Percentiles rank a stretch among this genome's conserved stretches.
These are phyloP conservation scores for Cordyceps javanica DNA, from an alignment of 2,329 filamentous ascomycete species.

Conservation along the genomic window DNA sequence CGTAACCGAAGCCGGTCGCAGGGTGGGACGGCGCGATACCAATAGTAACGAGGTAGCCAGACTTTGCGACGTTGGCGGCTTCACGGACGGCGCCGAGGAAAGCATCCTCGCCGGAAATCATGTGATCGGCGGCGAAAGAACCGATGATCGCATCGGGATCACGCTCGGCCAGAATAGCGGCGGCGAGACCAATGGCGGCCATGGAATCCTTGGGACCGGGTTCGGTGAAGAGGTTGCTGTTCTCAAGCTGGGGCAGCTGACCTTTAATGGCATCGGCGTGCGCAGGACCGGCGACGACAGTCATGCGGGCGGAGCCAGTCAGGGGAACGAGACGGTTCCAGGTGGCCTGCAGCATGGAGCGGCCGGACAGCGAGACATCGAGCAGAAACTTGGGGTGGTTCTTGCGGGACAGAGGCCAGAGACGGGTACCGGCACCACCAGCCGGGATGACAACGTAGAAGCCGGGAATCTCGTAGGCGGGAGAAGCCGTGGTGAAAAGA, in stretches of 20 bases:
- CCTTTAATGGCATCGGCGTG: slow-evolving; percentile 21
- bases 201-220: slow-evolving; percentile 23
- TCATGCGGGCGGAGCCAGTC: slow-evolving; percentile 21
- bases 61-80: slow-evolving; percentile 22
- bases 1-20: slow-evolving; percentile 23
- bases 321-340: slow-evolving; percentile 22
- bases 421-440: slow-evolving; percentile 22
- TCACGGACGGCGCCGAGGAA: slow-evolving; percentile 22
- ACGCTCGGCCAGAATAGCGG: slow-evolving; percentile 20
- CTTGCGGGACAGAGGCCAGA: slow-evolving; percentile 23
- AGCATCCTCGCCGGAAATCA: slow-evolving; percentile 23
- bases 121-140: slow-evolving; percentile 23
- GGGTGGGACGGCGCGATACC: slow-evolving; percentile 23
- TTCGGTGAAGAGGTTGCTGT: slow-evolving; percentile 21
- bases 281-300: slow-evolving; percentile 21
- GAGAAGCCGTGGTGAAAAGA: slow-evolving; percentile 13
- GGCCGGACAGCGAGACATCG: slow-evolving; percentile 21
- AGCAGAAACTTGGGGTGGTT: slow-evolving; percentile 24
- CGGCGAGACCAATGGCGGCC: slow-evolving; percentile 22
- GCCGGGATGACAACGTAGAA: slow-evolving; percentile 23
- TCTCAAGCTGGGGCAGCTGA: slow-evolving; percentile 20
- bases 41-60: slow-evolving; percentile 22
- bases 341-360: slow-evolving; percentile 22
- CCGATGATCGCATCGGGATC: slow-evolving; percentile 21
- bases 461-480: slow-evolving; percentile 20